Conservation (phyloP, 1,284 basidiomycete species). For the Flammula alnicola region DNA sequence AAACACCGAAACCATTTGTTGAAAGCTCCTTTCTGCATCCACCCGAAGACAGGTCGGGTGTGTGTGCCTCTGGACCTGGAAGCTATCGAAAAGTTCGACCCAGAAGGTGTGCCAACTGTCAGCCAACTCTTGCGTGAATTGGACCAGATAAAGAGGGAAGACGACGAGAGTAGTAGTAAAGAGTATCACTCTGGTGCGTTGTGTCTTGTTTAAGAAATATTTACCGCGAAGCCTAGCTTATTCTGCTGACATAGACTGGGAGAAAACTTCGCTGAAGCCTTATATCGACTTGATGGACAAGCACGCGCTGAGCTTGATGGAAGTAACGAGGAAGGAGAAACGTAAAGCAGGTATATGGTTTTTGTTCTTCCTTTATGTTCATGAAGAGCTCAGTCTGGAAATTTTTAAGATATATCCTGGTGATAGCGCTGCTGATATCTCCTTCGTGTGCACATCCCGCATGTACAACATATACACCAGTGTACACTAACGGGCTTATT, state of each 20-base stretch:
- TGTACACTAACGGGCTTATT: no score
- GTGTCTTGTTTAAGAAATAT: not conserved
- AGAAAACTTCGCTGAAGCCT: conserved; percentile 79
- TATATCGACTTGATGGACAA: conserved; percentile 91
- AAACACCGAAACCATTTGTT: conserved; percentile 98
- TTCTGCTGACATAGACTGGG: conserved; percentile 53
- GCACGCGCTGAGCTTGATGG: conserved; percentile 67
- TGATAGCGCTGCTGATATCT: conserved; percentile 9
- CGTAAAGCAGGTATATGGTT: conserved; percentile 45
- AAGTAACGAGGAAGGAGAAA: conserved; percentile 58
- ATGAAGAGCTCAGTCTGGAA: not conserved
- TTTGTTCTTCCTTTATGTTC: conserved; percentile 9
- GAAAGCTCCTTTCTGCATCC: conserved; percentile 96
- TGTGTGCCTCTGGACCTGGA: conserved; percentile 92
- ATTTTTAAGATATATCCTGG: conserved; percentile 29
- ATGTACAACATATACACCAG: no score
- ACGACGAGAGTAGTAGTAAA: conserved; percentile 32
- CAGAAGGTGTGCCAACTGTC: conserved; percentile 85
- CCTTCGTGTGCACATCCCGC: no score
- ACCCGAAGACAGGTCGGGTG: conserved; percentile 94
- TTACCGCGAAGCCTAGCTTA: not conserved
- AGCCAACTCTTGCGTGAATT: conserved; percentile 84
- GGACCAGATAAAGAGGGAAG: conserved; percentile 47
- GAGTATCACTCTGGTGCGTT: conserved; percentile 56
- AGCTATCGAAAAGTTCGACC: conserved; percentile 85